A percentile compares a stretch with the other conserved stretches of the same genome.
Evolutionary conservation across 2,329 filamentous ascomycete genomes (phyloP).

Genomic region (Penicillium sp.): DNA sequence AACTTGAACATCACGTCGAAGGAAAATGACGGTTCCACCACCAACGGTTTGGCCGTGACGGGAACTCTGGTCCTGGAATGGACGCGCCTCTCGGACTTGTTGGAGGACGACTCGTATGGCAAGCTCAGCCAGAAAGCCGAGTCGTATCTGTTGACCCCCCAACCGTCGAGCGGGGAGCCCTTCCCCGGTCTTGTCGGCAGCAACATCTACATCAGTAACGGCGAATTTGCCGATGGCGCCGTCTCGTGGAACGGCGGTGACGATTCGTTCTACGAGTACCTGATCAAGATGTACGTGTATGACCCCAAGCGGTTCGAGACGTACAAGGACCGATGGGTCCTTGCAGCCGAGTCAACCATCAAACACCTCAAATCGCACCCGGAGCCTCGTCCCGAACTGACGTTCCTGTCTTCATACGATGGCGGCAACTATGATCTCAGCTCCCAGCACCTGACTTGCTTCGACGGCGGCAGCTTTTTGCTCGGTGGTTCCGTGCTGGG

Average conservation of each 20-base stretch:
- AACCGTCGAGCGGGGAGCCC: conserved; percentile 63
- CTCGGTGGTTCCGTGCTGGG: conserved; percentile 71
- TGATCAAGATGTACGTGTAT: conserved; percentile 89
- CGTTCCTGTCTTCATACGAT: conserved; percentile 54
- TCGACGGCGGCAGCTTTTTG: conserved; percentile 81
- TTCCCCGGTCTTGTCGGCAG: conserved; percentile 75
- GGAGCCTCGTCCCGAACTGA: conserved; percentile 64
- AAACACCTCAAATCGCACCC: conserved; percentile 69
- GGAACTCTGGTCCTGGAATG: conserved; percentile 82
- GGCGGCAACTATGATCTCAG: conserved; percentile 35
- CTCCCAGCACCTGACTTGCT: conserved; percentile 66
- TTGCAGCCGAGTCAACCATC: conserved; percentile 74
- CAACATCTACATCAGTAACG: conserved; percentile 62
- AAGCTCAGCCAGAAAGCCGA: conserved; percentile 66
- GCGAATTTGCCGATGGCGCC: conserved; percentile 62
- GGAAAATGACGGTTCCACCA: conserved; percentile 50
- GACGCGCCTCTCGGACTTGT: conserved; percentile 75
- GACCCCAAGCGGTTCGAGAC: conserved; percentile 61
- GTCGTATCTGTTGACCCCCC: conserved; percentile 66
- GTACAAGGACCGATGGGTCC: conserved; percentile 73
- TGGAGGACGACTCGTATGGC: conserved; percentile 65
- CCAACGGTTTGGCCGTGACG: conserved; percentile 72
- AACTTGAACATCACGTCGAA: conserved; percentile 59
- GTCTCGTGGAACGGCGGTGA: conserved; percentile 77
- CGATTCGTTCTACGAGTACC: conserved; percentile 84